A percentile compares a stretch with the other conserved stretches of the same genome.
Evolutionary conservation across 495 filamentous ascomycete genomes (phyloP).

Genomic region (Hyaloscypha finlandica): DNA sequence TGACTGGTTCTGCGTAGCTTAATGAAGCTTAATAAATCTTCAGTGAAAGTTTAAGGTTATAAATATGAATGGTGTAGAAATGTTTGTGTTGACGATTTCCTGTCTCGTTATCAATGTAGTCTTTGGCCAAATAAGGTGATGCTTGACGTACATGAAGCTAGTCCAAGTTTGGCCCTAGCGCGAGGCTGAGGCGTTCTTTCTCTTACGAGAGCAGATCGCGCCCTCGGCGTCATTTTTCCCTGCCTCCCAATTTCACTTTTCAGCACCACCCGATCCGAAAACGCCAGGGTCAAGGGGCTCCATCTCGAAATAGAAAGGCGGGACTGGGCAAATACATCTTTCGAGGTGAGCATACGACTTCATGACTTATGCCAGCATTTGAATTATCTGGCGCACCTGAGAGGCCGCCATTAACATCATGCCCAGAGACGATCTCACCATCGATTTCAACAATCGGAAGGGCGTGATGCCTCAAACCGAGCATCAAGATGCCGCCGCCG

Average conservation of each 20-base stretch:
- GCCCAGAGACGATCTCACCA: conserved; percentile 64
- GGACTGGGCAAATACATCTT: conserved; percentile 17
- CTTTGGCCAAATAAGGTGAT: not conserved
- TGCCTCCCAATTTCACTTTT: conserved; percentile 20
- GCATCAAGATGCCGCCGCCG: conserved; percentile 73
- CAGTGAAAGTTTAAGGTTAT: not conserved
- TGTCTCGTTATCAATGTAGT: too few relatives aligned
- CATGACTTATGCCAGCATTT: conserved; percentile 12
- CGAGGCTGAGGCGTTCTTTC: not conserved
- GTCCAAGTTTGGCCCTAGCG: not conserved
- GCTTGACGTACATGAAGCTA: not conserved
- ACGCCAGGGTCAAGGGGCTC: conserved; percentile 1
- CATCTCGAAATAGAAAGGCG: not conserved
- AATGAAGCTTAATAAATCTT: not conserved
- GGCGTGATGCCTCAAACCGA: conserved; percentile 51
- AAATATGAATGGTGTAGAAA: not conserved
- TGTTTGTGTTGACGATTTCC: not conserved
- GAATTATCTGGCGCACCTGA: conserved; percentile 14
- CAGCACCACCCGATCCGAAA: conserved; percentile 18
- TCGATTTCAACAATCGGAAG: conserved; percentile 55
- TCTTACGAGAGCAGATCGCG: conserved; percentile 4
- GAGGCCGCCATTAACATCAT: conserved; percentile 41
- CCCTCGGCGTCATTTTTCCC: conserved; percentile 14
- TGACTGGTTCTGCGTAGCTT: not conserved
- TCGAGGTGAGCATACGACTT: conserved; percentile 29